A percentile compares a stretch with the other conserved stretches of the same genome.
Evolutionary conservation across 768 basidiomycete genomes (phyloP).

Genomic region (Stropharia rugosoannulata): DNA sequence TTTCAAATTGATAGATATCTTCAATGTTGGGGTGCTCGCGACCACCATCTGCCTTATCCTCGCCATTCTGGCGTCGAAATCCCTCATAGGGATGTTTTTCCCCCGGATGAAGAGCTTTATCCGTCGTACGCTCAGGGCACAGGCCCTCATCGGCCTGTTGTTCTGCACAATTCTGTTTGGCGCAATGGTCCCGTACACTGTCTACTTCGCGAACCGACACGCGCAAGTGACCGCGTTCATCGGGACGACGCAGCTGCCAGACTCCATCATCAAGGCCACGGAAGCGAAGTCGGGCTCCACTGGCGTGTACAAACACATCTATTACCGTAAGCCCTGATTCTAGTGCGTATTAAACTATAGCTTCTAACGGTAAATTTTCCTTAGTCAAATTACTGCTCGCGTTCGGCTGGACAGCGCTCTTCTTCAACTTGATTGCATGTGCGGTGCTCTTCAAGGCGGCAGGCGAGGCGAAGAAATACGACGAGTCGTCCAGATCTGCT

Average conservation of each 20-base stretch:
- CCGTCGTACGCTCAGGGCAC: slow-evolving; percentile 14
- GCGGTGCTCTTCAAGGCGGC: slow-evolving; percentile 20
- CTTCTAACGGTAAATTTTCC: not conserved
- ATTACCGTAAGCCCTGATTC: slow-evolving; percentile 41
- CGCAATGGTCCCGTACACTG: slow-evolving; percentile 44
- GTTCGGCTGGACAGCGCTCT: slow-evolving; percentile 44
- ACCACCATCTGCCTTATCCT: slow-evolving; percentile 19
- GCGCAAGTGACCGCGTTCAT: slow-evolving; percentile 42
- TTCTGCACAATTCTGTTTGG: slow-evolving; percentile 35
- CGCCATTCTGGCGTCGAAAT: slow-evolving; percentile 20
- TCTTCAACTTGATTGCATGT: slow-evolving; percentile 23
- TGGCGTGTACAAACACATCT: slow-evolving; percentile 41
- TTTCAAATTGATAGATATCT: slow-evolving; percentile 32
- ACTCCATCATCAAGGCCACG: slow-evolving; percentile 31
- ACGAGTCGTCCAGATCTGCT: not conserved
- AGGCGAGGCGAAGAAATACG: not conserved
- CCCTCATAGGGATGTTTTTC: slow-evolving; percentile 11
- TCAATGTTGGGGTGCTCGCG: slow-evolving; percentile 33
- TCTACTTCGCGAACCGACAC: slow-evolving; percentile 43
- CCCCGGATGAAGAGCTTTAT: slow-evolving; percentile 13
- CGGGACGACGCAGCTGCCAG: slow-evolving; percentile 33
- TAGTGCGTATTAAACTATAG: not conserved
- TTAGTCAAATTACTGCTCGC: slow-evolving; percentile 50
- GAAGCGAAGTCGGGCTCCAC: slow-evolving; percentile 38
- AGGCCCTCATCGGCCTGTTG: slow-evolving; percentile 12